Base-by-base conservation (phyloP, 2,329 filamentous ascomycete genomes). In the Scedosporium dehoogii region DNA sequence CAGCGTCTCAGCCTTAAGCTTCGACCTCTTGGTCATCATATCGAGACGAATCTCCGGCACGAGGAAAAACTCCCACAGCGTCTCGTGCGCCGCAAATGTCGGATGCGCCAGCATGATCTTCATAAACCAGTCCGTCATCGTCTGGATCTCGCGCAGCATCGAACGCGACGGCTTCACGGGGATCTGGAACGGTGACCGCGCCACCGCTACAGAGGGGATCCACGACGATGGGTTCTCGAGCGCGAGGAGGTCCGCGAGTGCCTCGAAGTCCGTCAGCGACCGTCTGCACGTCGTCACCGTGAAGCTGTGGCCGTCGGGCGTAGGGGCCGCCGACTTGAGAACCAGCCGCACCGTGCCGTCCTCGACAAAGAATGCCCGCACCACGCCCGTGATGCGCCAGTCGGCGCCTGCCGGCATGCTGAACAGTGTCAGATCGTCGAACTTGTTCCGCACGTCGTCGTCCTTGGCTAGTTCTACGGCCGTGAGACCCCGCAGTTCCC, bases 51-150 rank as follows among this genome's bases (percentile, higher is more conserved):
- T 85, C 68, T 99, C 94, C 1, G 94, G 94, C 12, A 99, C 92
- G 0, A 99, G 82, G 74, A 99, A 96, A 76, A 99, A 99, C 69
- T 99, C 94, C 96, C 94, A 99, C 2, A 99, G 82, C 83, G 97
- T 91, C 76, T 99, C 94, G 70, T 99, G 96, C 0, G 91, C 96
- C 0, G 91, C 85, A 71, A 99, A 97, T 0, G 94, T 97, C 3
- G 93, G 89, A 70, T 99, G 94, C 7, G 85, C 81, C 27, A 99
- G 81, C 66, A 99, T 82, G 18, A 92, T 91, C 67, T 90, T 91
- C 68, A 99, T 77, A 69, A 97, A 97, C 67, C 86, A 88, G 73
- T 99, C 91, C 21, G 96, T 85, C 16, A 89, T 86, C 55, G 91
- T 78, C 72, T 99, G 96, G 60, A 92, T 88, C 68, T 97, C 92